phyloP scores from a whole-genome alignment of 768 basidiomycete species.

The Chalciporus chontae region DNA sequence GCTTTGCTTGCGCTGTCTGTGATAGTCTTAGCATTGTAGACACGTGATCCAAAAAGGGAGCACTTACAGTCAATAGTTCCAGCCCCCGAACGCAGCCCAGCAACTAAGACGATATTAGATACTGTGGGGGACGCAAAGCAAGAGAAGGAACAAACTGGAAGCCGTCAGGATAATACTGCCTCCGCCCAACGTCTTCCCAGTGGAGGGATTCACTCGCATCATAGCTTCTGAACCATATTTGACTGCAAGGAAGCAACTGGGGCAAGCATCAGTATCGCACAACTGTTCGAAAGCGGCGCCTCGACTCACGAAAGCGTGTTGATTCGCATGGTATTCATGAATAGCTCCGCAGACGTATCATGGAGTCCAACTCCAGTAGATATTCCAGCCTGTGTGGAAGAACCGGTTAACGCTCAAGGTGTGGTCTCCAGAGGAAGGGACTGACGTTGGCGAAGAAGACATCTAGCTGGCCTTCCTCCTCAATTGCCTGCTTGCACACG shows the following conservation, averaged over 20 bases:
- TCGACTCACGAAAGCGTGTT: conserved; percentile 59
- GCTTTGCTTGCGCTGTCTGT: conserved; percentile 91
- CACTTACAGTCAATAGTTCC: conserved; percentile 77
- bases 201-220: conserved; percentile 58
- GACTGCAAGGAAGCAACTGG: conserved; percentile 83
- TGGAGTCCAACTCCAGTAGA: conserved; percentile 42
- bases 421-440: neutral
- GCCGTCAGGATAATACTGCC: conserved; percentile 90
- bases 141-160: conserved; percentile 49
- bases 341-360: conserved; percentile 58
- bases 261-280: neutral
- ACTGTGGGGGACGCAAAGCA: neutral
- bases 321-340: conserved; percentile 74
- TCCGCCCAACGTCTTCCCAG: conserved; percentile 64
- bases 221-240: conserved; percentile 86
- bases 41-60: neutral
- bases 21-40: conserved; percentile 14
- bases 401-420: conserved; percentile 1
- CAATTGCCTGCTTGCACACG: conserved; percentile 67
- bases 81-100: conserved; percentile 79
- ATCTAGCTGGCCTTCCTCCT: conserved; percentile 84
- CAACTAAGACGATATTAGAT: conserved; percentile 46
- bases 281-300: conserved; percentile 2
- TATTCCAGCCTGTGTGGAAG: conserved; percentile 58
- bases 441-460: conserved; percentile 94